Percentiles rank a stretch among this genome's conserved stretches.
Conservation (phyloP, 169 alveolate species). For the Eimeria praecox region DNA sequence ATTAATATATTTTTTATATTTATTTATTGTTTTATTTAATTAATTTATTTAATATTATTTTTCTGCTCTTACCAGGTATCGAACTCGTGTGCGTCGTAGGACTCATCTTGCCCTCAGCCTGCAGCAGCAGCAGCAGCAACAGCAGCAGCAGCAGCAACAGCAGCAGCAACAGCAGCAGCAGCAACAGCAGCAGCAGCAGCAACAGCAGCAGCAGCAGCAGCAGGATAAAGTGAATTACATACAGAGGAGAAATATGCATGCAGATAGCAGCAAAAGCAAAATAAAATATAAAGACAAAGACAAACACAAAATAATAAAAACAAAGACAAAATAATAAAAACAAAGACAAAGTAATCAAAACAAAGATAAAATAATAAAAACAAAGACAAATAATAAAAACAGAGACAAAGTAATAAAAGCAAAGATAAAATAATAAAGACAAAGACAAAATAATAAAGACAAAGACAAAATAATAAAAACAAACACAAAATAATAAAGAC, state of each 20-base stretch:
- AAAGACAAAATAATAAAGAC: not conserved
- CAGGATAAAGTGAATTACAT: not conserved
- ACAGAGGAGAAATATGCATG: not conserved
- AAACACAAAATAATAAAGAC: no score
- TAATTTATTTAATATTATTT: not conserved
- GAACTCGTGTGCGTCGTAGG: not conserved
- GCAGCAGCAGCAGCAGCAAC: slow-evolving; percentile 12
- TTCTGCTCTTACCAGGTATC: no score
- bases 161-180: slow-evolving; percentile 15
- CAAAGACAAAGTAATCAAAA: not conserved
- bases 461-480: not conserved
- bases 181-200: slow-evolving; percentile 31
- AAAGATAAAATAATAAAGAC: not conserved
- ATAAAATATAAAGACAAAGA: no score
- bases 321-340: not conserved
- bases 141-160: slow-evolving; percentile 7
- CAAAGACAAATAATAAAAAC: no score
- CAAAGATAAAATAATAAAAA: not conserved
- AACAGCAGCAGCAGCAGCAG: slow-evolving; percentile 29
- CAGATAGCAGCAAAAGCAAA: no score
- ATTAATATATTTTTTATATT: no score
- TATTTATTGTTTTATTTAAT: no score
- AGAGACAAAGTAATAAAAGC: no score
- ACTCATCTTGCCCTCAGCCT: not conserved
- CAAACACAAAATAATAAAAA: not conserved